Percentiles rank a stretch among this genome's conserved stretches.
Evolutionary conservation across 768 basidiomycete genomes (phyloP).

Genomic region (Strobilomyces dryophilus): DNA sequence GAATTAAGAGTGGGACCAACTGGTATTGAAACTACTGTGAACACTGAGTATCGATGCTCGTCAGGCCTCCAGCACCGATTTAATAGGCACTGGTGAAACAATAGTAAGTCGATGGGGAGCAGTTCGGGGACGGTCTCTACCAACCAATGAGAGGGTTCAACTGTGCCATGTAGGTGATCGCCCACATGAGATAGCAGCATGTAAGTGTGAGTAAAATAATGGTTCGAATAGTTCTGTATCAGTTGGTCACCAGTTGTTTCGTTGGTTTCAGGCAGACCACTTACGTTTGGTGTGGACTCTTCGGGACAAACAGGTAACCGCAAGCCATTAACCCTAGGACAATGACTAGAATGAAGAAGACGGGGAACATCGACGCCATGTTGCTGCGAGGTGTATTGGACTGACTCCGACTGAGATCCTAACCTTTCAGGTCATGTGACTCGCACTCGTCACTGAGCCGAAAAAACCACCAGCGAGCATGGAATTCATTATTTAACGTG

Average conservation of each 20-base stretch:
- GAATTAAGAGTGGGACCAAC: constrained; percentile 11
- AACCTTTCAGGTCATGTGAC: constrained; percentile 9
- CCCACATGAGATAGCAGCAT: constrained; percentile 95
- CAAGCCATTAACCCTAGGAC: constrained; percentile 60
- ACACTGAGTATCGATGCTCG: background rate
- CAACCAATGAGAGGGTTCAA: constrained; percentile 84
- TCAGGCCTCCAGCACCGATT: constrained; percentile 17
- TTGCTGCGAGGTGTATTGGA: background rate
- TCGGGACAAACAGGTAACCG: constrained; percentile 69
- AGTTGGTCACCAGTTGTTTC: background rate
- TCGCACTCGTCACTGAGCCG: too few relatives aligned
- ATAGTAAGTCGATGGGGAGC: background rate
- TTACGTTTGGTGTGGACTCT: constrained; percentile 88
- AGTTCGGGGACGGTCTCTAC: constrained; percentile 18
- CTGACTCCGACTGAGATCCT: background rate
- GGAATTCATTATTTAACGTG: background rate
- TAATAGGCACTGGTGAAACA: constrained; percentile 15
- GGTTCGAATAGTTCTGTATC: constrained; percentile 74
- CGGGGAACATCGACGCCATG: constrained; percentile 71
- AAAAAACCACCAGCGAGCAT: too few relatives aligned
- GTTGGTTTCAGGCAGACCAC: constrained; percentile 26
- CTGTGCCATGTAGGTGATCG: constrained; percentile 94
- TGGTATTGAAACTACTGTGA: constrained; percentile 17
- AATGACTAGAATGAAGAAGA: constrained; percentile 62
- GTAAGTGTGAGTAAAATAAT: constrained; percentile 71